Evolutionary conservation across 1,139 yeast species (phyloP).

Genomic region (Yamadazyma pseudoaaseri): DNA sequence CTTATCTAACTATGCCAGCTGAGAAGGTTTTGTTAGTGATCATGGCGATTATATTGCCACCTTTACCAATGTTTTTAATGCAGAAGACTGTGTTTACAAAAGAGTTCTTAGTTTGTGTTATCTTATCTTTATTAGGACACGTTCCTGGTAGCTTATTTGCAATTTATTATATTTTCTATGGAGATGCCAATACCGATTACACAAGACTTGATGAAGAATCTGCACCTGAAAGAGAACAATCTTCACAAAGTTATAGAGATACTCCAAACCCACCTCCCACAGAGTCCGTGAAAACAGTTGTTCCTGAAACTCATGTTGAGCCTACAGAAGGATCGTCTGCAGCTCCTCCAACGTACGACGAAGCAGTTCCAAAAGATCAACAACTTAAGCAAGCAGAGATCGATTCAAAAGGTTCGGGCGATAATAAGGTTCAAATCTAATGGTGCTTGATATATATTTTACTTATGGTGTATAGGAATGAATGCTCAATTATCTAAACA

Average conservation of each 20-base stretch:
- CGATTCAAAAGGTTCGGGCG: conserved; percentile 25
- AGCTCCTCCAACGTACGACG: conserved; percentile 16
- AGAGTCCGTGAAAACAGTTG: background rate
- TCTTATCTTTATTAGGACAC: conserved; percentile 40
- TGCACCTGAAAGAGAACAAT: background rate
- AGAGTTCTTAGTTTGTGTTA: conserved; percentile 33
- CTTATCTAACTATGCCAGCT: conserved; percentile 8
- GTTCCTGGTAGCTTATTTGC: conserved; percentile 37
- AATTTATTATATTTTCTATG: conserved; percentile 28
- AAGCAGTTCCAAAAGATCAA: conserved; percentile 10
- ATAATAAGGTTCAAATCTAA: conserved; percentile 31
- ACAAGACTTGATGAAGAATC: conserved; percentile 21
- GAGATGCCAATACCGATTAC: conserved; percentile 20
- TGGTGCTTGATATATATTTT: background rate
- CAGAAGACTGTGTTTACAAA: conserved; percentile 29
- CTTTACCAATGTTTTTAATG: conserved; percentile 36
- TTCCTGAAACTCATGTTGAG: background rate
- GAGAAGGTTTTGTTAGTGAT: conserved; percentile 27
- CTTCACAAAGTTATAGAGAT: background rate
- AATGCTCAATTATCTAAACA: conserved; percentile 26
- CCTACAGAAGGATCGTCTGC: conserved; percentile 13
- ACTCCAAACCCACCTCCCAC: background rate
- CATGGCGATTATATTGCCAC: conserved; percentile 38
- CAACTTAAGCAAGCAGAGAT: conserved; percentile 6
- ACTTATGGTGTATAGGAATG: background rate